Conservation (phyloP, 805 yeast species). For the Nakazawaea anatomiae region DNA sequence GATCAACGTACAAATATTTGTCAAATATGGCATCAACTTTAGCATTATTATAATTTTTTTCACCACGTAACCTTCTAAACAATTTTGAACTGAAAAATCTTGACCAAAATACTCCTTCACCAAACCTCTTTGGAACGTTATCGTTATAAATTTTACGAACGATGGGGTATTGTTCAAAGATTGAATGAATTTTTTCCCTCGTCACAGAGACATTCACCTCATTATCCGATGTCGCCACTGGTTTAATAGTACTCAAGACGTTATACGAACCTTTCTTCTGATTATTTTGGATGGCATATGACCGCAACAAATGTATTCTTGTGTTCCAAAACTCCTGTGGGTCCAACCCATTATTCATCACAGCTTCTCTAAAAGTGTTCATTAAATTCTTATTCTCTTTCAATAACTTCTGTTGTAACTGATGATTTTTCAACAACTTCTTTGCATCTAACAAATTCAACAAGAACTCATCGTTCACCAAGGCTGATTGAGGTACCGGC, state of each 20-base stretch:
- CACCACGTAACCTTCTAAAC: constrained; percentile 86
- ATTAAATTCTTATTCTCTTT: constrained; percentile 63
- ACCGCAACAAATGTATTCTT: constrained; percentile 70
- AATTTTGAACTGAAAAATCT: constrained; percentile 87
- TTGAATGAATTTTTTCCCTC: constrained; percentile 81
- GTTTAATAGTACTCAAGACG: constrained; percentile 87
- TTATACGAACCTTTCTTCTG: constrained; percentile 93
- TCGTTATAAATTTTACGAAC: constrained; percentile 87
- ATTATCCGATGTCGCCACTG: constrained; percentile 89
- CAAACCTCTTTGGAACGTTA: constrained; percentile 72
- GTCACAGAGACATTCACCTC: constrained; percentile 91
- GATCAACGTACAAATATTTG: constrained; percentile 69
- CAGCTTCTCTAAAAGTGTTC: constrained; percentile 81
- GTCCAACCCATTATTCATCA: constrained; percentile 67
- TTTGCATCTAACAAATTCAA: constrained; percentile 42
- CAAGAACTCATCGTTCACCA: constrained; percentile 15
- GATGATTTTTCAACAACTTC: constrained; percentile 61
- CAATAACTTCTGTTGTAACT: constrained; percentile 73
- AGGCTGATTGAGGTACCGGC: constrained; percentile 13
- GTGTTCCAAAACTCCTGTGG: constrained; percentile 86
- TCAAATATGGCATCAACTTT: constrained; percentile 84
- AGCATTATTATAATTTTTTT: constrained; percentile 65
- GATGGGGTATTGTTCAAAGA: constrained; percentile 89
- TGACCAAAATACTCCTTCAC: constrained; percentile 95
- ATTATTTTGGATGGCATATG: constrained; percentile 76